Base-by-base conservation (phyloP, 164 flowering plant species). In the Amborella trichopoda region DNA sequence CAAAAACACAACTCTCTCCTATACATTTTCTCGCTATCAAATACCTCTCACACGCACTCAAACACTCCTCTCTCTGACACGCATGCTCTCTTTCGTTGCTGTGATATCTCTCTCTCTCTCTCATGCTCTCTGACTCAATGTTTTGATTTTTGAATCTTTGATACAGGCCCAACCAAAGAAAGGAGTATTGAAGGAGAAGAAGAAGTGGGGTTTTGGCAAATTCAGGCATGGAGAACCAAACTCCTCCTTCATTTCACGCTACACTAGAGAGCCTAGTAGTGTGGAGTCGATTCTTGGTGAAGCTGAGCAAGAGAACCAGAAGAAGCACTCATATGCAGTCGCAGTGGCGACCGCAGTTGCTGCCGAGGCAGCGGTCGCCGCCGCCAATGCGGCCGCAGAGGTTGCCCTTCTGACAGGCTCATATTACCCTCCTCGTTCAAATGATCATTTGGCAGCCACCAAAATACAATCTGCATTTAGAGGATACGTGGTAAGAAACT, bases 251-350 rank as follows among this genome's bases (percentile, higher is more conserved):
- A 76, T 85, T 33, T 84, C 95, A 25, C 67, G 77, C 6, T 69
- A 77, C 58, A n/a, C n/a, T n/a, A 75, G 93, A 52, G 87, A 74
- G 56, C 91, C 96, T 20, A 91, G 99, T 60, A 91, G 95, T 51
- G 70, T 91, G 33, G 96, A 91, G 64, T 76, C 87, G 62, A 91
- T 91, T 48, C 65, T 91, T 28, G 85, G 84, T 26, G 99, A 91
- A 49, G 96, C 73, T 14, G 99, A 81, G 50, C 71, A 70, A 48
- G 95, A 81, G 56, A 73, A 54, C 6, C 70, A 72, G 18, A 54
- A n/a, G n/a, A n/a, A n/a, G n/a, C n/a, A n/a, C n/a, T n/a, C n/a
- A n/a, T n/a, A n/a, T n/a, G 48, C n/a, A n/a, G n/a, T n/a, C 16
- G n/a, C 8, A 10, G 17, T 9, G 14, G 11, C 41, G 8, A 38